phyloP scores from a whole-genome alignment of 2,329 filamentous ascomycete species.

The Nemania sp. region DNA sequence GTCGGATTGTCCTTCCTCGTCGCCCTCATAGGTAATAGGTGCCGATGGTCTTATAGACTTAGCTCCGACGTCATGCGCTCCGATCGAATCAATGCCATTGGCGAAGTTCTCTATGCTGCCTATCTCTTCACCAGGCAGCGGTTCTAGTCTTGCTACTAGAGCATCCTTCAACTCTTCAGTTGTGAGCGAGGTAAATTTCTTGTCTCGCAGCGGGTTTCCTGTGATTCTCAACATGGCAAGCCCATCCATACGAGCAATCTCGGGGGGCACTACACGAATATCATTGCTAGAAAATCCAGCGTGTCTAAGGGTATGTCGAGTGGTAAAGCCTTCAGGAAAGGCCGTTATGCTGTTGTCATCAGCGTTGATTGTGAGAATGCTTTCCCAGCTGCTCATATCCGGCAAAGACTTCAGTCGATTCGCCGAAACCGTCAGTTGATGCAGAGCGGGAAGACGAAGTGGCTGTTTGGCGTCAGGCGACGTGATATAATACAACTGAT shows the following conservation, averaged over 20 bases:
- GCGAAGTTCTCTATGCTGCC: slow-evolving; percentile 34
- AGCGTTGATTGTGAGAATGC: slow-evolving; percentile 72
- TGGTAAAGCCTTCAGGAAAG: slow-evolving; percentile 77
- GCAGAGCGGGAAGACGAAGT: slow-evolving; percentile 71
- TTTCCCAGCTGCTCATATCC: slow-evolving; percentile 73
- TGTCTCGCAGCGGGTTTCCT: slow-evolving; percentile 89
- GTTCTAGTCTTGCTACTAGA: slow-evolving; percentile 68
- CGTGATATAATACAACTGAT: slow-evolving; percentile 66
- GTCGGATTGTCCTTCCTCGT: slow-evolving; percentile 54
- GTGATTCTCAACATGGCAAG: slow-evolving; percentile 76
- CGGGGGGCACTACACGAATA: slow-evolving; percentile 74
- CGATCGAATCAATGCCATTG: slow-evolving; percentile 36
- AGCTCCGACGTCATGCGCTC: slow-evolving; percentile 29
- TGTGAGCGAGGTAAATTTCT: slow-evolving; percentile 79
- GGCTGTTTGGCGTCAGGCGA: slow-evolving; percentile 44
- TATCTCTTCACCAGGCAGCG: slow-evolving; percentile 46
- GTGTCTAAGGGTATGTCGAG: slow-evolving; percentile 69
- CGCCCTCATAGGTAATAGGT: slow-evolving; percentile 10
- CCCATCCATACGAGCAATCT: slow-evolving; percentile 78
- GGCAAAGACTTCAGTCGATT: slow-evolving; percentile 79
- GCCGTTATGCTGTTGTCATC: slow-evolving; percentile 80
- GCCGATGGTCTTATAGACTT: not conserved
- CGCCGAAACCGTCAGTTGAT: slow-evolving; percentile 75
- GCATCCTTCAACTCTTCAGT: slow-evolving; percentile 81
- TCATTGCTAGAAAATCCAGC: slow-evolving; percentile 88